Percentiles rank a stretch among this genome's conserved stretches.
phyloP scores from a whole-genome alignment of 2,329 filamentous ascomycete species.

The Chaetomiaceae sp. region DNA sequence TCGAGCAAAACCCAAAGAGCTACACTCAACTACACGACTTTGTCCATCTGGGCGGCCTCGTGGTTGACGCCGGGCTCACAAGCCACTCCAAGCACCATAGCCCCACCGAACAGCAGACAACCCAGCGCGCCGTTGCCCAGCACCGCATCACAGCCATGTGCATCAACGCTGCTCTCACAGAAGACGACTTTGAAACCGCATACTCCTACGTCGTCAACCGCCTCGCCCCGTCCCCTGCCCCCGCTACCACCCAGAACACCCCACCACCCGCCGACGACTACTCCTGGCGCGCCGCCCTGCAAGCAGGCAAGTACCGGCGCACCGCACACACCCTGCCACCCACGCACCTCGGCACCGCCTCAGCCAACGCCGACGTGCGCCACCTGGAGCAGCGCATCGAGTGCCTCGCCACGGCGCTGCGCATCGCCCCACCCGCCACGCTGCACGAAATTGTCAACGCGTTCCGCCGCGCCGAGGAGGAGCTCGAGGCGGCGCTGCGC shows the following conservation, averaged over 20 bases:
- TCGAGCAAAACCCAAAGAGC: constrained; percentile 68
- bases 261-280: constrained; percentile 64
- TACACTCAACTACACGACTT: constrained; percentile 72
- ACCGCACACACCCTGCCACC: constrained; percentile 47
- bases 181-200: constrained; percentile 79
- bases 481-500: constrained; percentile 60
- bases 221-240: constrained; percentile 34
- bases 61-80: constrained; percentile 56
- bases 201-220: constrained; percentile 77
- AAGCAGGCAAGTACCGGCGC: constrained; percentile 67
- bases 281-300: constrained; percentile 72
- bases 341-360: constrained; percentile 49
- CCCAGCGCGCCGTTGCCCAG: constrained; percentile 40
- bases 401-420: constrained; percentile 67
- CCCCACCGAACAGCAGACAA: constrained; percentile 24
- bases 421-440: constrained; percentile 63
- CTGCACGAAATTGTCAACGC: constrained; percentile 69
- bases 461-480: constrained; percentile 72
- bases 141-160: constrained; percentile 73
- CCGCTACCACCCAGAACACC: neutral
- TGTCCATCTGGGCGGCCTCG: constrained; percentile 59
- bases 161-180: constrained; percentile 66
- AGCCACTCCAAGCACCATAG: constrained; percentile 24
- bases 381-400: constrained; percentile 77
- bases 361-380: constrained; percentile 56